These are phyloP conservation scores for Rhizophora mangle DNA, from an alignment of 345 rosid genomes.

Conservation along the genomic window DNA sequence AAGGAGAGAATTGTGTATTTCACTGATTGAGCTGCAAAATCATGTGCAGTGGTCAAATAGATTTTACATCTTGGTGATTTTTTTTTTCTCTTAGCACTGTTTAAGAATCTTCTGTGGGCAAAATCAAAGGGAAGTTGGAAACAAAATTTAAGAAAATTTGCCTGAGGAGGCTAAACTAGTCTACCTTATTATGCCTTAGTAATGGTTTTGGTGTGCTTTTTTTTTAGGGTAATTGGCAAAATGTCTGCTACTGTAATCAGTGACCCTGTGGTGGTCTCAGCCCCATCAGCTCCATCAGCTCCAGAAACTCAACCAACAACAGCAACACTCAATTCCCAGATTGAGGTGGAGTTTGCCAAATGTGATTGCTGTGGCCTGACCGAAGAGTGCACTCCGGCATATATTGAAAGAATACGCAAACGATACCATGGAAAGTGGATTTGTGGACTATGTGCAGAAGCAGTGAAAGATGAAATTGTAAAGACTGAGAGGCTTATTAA, in stretches of 20 bases:
- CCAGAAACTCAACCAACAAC: conserved; percentile 45
- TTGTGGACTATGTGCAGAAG: conserved; percentile 92
- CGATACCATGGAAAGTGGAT: conserved; percentile 81
- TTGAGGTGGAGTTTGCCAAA: conserved; percentile 56
- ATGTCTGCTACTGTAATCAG: conserved; percentile 69
- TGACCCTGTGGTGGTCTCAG: conserved; percentile 50
- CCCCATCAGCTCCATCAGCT: conserved; percentile 36
- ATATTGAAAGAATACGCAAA: conserved; percentile 58
- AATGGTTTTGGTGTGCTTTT: not conserved
- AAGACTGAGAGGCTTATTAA: conserved; percentile 62
- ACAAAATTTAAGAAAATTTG: too few relatives aligned
- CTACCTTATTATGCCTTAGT: not conserved
- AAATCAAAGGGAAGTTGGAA: too few relatives aligned
- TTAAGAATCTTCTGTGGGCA: too few relatives aligned
- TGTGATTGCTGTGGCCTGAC: conserved; percentile 90
- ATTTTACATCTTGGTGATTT: not conserved
- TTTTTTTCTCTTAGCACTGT: too few relatives aligned
- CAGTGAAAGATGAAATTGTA: conserved; percentile 73
- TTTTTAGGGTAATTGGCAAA: conserved; percentile 35
- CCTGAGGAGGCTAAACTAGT: not conserved
- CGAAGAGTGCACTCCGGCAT: conserved; percentile 89
- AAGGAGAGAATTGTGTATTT: not conserved
- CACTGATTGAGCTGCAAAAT: not conserved
- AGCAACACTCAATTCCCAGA: conserved; percentile 32
- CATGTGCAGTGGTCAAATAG: not conserved